Evolutionary conservation across 140 eudicot genomes (phyloP).

Genomic region (Ambrosia hybrid): DNA sequence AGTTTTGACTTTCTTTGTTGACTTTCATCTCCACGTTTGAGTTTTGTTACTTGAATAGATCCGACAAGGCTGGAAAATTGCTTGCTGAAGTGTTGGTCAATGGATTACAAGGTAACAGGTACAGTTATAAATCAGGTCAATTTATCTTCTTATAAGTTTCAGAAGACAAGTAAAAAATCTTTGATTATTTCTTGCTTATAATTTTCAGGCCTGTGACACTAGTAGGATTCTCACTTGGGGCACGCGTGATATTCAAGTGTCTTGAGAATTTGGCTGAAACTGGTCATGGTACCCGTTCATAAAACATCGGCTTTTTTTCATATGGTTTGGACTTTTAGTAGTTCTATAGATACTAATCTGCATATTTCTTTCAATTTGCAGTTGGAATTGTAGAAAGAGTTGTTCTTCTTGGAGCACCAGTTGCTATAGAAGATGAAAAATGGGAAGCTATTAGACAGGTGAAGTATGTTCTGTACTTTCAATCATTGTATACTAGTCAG

Average conservation of each 20-base stretch:
- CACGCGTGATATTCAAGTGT: conserved; percentile 82
- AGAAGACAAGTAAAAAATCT: background rate
- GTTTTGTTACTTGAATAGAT: conserved; percentile 41
- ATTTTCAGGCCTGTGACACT: conserved; percentile 87
- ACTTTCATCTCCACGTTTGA: background rate
- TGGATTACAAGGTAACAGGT: conserved; percentile 95
- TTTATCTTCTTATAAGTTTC: background rate
- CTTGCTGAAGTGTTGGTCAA: conserved; percentile 87
- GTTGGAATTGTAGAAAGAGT: conserved; percentile 89
- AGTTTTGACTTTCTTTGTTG: background rate
- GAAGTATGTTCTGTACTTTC: conserved; percentile 1
- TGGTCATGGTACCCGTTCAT: conserved; percentile 30
- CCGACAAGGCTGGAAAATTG: conserved; percentile 90
- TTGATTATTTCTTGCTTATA: conserved; percentile 1
- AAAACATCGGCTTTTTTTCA: background rate
- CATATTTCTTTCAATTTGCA: conserved; percentile 28
- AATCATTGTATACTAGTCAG: conserved; percentile 5
- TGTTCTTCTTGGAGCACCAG: conserved; percentile 94
- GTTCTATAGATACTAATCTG: conserved; percentile 11
- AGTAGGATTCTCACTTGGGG: conserved; percentile 93
- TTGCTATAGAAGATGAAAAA: conserved; percentile 76
- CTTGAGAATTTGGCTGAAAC: conserved; percentile 68
- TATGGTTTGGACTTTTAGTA: too few species aligned
- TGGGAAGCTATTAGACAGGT: conserved; percentile 88
- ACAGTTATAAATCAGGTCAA: conserved; percentile 6